Conservation (phyloP, 257 asterid genomes). For the Solanum ahanhuiri region DNA sequence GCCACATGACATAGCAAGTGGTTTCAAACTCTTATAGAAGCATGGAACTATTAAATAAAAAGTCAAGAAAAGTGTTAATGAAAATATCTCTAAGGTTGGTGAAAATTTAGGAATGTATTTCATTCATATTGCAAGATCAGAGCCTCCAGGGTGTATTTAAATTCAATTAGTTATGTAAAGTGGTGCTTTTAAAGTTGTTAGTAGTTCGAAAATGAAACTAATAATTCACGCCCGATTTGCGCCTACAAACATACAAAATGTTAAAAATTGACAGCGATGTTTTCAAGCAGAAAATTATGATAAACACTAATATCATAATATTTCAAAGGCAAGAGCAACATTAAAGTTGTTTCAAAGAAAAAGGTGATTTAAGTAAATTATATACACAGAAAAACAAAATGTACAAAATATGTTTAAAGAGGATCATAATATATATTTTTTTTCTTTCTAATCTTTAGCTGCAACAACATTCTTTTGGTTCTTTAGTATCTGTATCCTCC, state of each 20-base stretch:
- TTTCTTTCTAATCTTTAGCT: background rate
- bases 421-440: background rate
- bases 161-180: background rate
- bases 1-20: background rate
- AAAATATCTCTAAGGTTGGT: too few species aligned
- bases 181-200: background rate
- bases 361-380: background rate
- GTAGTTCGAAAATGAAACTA: too few species aligned
- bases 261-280: background rate
- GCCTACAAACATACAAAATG: too few species aligned
- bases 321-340: background rate
- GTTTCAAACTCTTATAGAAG: background rate
- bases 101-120: too few species aligned
- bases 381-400: background rate
- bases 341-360: background rate
- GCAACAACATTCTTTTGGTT: background rate
- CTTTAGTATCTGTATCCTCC: background rate
- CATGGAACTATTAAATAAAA: rapidly evolving
- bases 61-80: background rate
- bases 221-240: too few species aligned
- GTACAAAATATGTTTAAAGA: background rate
- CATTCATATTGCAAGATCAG: background rate
- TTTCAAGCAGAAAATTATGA: background rate
- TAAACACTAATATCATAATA: background rate
- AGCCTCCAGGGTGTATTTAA: too few species aligned